Conservation (phyloP, 495 filamentous ascomycete genomes). For the Podospora conica region DNA sequence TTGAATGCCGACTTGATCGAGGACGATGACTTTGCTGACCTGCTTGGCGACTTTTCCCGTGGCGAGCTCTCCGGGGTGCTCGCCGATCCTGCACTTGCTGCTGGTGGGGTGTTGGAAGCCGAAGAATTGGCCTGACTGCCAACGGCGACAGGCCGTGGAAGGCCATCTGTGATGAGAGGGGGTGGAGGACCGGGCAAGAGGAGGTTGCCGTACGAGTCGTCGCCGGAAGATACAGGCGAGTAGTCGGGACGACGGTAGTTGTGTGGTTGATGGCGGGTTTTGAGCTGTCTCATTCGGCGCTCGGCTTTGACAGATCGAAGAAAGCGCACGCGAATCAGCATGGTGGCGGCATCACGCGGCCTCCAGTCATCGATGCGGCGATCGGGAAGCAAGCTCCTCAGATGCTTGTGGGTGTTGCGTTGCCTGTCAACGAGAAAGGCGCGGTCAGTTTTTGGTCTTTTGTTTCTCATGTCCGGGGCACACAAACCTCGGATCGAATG, state of each 20-base stretch:
- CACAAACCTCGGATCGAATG: constrained; percentile 29
- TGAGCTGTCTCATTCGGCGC: constrained; percentile 20
- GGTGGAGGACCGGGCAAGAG: constrained; percentile 4
- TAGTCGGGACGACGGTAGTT: constrained; percentile 3
- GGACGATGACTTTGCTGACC: constrained; percentile 19
- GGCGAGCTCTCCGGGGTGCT: constrained; percentile 17
- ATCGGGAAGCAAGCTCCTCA: constrained; percentile 28
- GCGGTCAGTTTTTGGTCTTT: neutral
- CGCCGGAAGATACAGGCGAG: neutral
- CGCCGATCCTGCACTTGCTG: constrained; percentile 14
- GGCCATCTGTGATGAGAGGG: constrained; percentile 2
- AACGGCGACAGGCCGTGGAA: constrained; percentile 1
- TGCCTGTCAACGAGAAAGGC: constrained; percentile 13
- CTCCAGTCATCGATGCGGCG: constrained; percentile 33
- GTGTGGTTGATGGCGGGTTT: constrained; percentile 6
- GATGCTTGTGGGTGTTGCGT: constrained; percentile 32
- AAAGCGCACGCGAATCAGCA: constrained; percentile 28
- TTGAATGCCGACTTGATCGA: constrained; percentile 28
- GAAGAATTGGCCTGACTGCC: constrained; percentile 20
- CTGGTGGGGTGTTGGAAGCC: constrained; percentile 18
- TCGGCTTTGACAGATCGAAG: constrained; percentile 25
- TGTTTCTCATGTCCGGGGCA: neutral
- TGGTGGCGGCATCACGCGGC: constrained; percentile 26
- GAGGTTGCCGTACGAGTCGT: neutral
- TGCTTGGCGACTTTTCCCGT: constrained; percentile 23